Evolutionary conservation across 495 filamentous ascomycete species (phyloP), one percentile per base, ranked within the genome.

Genomic region (Aspergillus asperescens): DNA sequence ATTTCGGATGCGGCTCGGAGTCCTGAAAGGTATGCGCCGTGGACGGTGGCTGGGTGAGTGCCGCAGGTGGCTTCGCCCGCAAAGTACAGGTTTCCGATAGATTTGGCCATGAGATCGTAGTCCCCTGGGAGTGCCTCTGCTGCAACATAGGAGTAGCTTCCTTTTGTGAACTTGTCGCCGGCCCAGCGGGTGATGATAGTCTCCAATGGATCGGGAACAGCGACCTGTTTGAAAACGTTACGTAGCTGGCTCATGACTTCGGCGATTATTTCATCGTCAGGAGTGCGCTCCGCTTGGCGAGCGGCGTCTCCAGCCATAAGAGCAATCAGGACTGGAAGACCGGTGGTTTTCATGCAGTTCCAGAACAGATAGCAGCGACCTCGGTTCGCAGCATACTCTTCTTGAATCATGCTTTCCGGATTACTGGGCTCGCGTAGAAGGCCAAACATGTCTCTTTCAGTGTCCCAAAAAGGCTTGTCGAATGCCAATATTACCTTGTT

Each of bases 261-360:
- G 6, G 73, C 59, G 40, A 96, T 77, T 16, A 97, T 81, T 9
- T 81, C 77, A 19, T 82, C 80, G 61, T 95, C 87, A 42, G 79
- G 75, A 8, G 79, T 85, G 37, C 70, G 73, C 68, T 99, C 93
- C 1, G 89, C 87, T 55, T 95, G 82, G 54, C 86, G 83, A 23
- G 91, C 94, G n/a, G 93, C 87, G 60, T 97, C 87, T 16, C 93
- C 93, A 35, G 91, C 90, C 94, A 99, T 96, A 27, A 99, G 80
- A 15, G 90, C 94, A 38, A 96, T 80, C 15, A 98, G 73, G 4
- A 88, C 86, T 4, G 93, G 93, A 27, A 90, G 75, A 5, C 93
- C 93, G 42, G 87, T 89, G 2, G 88, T 94, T 52, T 89, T 87
- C 51, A 89, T 83, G 51, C 89, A 87, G 62, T 99, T 97, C 82